Evolutionary conservation across 352 stramenopile genomes (phyloP), one percentile per base, ranked within the genome.

Genomic region (Vaucheria bursata): DNA sequence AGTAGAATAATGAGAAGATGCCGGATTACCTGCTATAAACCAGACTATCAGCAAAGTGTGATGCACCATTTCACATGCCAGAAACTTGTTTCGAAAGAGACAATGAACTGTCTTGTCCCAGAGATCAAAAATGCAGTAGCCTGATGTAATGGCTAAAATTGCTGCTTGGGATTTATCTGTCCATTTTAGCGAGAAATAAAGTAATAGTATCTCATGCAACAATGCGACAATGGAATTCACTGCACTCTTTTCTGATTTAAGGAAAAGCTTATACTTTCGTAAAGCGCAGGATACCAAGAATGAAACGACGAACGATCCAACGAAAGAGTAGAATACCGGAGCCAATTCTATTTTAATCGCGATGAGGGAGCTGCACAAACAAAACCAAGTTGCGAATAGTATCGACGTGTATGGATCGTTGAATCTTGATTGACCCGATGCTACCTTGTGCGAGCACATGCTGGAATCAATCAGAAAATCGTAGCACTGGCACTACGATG

Each of bases 81-180:
- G 35, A 31, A 37, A 4, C 7, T n/a, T 50, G 32, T 6, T 73
- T 35, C 49, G 4, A 45, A 39, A 79, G 1, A 79, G 73, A 32
- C 73, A 33, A n/a, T 79, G 79, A 31, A 35, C 31, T 35, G 73
- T 75, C 12, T 78, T 78, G 73, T 79, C 73, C 73, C 73, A 79
- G 12, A 78, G 67, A 45, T 79, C 73, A 72, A 79, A 79, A 12
- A 79, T 35, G 73, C 67, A 77, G 72, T 79, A 78, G 33, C 53
- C 73, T 32, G 31, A 29, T n/a, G 72, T 78, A 31, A 79, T 52
- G n/a, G 45, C 71, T 33, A 79, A 39, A 70, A n/a, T 18, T 25
- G 12, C 45, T 25, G n/a, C n/a, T n/a, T n/a, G n/a, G n/a, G n/a
- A n/a, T n/a, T 25, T 59, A 25, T 25, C 45, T 25, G 12, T 59